These are phyloP conservation scores for Claviceps cyperi DNA, from an alignment of 2,329 filamentous ascomycete species.

Conservation along the genomic window DNA sequence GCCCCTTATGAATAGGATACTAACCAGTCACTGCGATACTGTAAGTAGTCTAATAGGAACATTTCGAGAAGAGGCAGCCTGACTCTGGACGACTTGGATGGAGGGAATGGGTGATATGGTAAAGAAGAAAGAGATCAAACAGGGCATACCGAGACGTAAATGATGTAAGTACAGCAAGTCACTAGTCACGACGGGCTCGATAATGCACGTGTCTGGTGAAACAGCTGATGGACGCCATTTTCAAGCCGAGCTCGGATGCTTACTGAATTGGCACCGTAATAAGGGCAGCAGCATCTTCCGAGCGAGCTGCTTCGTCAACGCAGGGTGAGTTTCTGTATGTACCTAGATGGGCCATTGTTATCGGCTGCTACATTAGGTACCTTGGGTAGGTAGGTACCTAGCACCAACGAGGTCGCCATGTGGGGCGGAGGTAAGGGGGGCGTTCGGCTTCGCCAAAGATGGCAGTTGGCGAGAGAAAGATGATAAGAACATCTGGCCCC, in stretches of 20 bases:
- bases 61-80: conserved; percentile 12
- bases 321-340: too few species aligned
- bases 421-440: neutral
- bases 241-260: neutral
- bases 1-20: conserved; percentile 1
- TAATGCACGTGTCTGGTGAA: neutral
- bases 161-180: conserved; percentile 5
- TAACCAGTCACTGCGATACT: conserved; percentile 58
- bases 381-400: too few species aligned
- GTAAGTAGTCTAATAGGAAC: conserved; percentile 44
- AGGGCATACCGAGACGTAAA: neutral
- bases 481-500: neutral
- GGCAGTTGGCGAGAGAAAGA: conserved; percentile 3
- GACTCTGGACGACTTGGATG: neutral
- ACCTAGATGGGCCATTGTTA: too few species aligned
- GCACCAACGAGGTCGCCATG: neutral
- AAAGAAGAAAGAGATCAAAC: neutral
- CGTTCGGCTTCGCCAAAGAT: neutral
- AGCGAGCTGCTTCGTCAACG: neutral
- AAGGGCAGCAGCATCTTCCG: neutral
- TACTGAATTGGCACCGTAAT: neutral
- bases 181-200: conserved; percentile 4
- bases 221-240: conserved; percentile 5
- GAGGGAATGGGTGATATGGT: neutral
- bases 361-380: too few species aligned